Base-by-base conservation (phyloP, 208 protist species). In the Crithidia mellificae region DNA sequence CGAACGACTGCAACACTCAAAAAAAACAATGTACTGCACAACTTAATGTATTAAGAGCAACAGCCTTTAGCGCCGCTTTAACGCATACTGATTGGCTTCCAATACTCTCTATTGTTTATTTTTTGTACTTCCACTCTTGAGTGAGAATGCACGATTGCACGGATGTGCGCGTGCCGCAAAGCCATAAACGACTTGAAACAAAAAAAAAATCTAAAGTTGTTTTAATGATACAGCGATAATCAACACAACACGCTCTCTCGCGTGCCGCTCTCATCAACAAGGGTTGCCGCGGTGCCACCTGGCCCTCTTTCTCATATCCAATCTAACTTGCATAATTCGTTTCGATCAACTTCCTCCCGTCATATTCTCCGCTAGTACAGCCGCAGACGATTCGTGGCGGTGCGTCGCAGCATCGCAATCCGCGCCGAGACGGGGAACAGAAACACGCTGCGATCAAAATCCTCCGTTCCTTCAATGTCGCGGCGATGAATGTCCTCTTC, bases 401-500 rank as follows among this genome's bases (percentile, higher is more conserved):
- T 64, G 29, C 68, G 46, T 1, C 55, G 51, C 61, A 87, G 53
- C 39, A 92, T 61, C 20, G 65, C 67, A 55, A 81, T 85, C 14
- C 83, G 80, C 8, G 80, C 80, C 32, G 77, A 68, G 38, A 86
- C 80, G 34, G 87, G 77, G 30, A 84, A 79, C 8, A 86, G 56
- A 70, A 85, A 83, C 8, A 88, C 69, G 62, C 72, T 80, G 11
- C 83, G 74, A 53, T 85, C 75, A 63, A 84, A 89, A 44, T 89
- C 76, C 50, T 94, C 88, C 2, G 72, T 81, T 38, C 78, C 78
- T 50, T 90, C 88, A 52, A 90, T 76, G 54, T 94, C 82, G 24
- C 66, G 74, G 1, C 88, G 74, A 27, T 80, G 76, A 44, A 91
- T 79, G n/a, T 84, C 79, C 56, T 94, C 88, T 53, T 94, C 84